These are phyloP conservation scores for Plasmodium berghei DNA, from an alignment of 169 alveolate species.

Conservation along the genomic window DNA sequence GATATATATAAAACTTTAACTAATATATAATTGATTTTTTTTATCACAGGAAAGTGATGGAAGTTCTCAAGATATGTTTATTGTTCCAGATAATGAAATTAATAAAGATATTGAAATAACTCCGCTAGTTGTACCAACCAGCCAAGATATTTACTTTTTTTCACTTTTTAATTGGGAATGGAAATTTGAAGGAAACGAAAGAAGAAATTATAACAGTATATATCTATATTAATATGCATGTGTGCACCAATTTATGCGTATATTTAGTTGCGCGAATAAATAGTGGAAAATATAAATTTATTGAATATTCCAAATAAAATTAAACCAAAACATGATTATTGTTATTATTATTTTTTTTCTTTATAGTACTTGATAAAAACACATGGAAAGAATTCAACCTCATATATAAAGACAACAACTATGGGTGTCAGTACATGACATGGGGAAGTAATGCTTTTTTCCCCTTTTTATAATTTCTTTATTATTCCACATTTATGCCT, in stretches of 20 bases:
- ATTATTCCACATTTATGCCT: not conserved
- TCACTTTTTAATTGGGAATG: slow-evolving; percentile 73
- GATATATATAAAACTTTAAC: too few relatives aligned
- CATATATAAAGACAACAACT: slow-evolving; percentile 51
- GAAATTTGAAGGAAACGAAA: slow-evolving; percentile 66
- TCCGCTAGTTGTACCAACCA: slow-evolving; percentile 52
- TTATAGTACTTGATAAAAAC: slow-evolving; percentile 62
- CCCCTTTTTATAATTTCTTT: not conserved
- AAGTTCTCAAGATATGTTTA: slow-evolving; percentile 76
- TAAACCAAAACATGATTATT: not conserved
- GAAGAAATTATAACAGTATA: slow-evolving; percentile 52
- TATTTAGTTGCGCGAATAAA: not conserved
- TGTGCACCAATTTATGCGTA: not conserved
- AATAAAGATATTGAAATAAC: slow-evolving; percentile 57
- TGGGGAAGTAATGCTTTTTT: slow-evolving; percentile 61
- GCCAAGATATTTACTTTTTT: slow-evolving; percentile 70
- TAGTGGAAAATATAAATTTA: not conserved
- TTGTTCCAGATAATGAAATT: slow-evolving; percentile 72
- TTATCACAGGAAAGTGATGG: slow-evolving; percentile 70
- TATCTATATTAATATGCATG: not conserved
- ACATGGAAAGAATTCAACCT: slow-evolving; percentile 67
- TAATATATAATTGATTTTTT: not conserved
- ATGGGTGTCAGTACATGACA: slow-evolving; percentile 67
- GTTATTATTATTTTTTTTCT: slow-evolving; percentile 5
- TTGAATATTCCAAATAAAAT: not conserved